Percentiles rank a stretch among this genome's conserved stretches.
phyloP scores from a whole-genome alignment of 345 rosid genomes.

The Euphorbia peplus region DNA sequence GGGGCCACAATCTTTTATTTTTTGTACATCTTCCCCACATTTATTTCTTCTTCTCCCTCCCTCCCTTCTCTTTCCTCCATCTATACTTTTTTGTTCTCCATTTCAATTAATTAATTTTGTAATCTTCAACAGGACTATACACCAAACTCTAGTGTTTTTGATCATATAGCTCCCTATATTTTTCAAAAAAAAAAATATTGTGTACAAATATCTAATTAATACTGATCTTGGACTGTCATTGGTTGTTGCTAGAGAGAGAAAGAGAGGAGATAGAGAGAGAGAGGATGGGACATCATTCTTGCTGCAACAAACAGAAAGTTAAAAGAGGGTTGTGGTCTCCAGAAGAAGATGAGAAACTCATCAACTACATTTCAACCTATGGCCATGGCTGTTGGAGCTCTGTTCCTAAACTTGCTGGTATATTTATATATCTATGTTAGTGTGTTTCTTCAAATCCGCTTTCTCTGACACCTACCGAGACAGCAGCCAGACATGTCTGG shows the following conservation, averaged over 20 bases:
- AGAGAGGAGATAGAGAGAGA: conserved; percentile 20
- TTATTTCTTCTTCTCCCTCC: conserved; percentile 21
- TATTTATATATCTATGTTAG: no score
- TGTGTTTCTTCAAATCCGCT: no score
- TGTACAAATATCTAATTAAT: no score
- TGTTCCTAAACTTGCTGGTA: conserved; percentile 92
- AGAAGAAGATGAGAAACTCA: conserved; percentile 96
- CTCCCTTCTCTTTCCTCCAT: not conserved
- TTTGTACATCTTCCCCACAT: conserved; percentile 33
- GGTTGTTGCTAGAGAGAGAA: conserved; percentile 5
- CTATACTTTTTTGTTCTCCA: not conserved
- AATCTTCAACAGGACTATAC: not conserved
- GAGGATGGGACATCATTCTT: conserved; percentile 92
- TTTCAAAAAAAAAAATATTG: no score
- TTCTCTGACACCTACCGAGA: not conserved
- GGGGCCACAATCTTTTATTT: no score
- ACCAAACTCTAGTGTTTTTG: not conserved
- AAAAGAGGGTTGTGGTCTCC: conserved; percentile 99
- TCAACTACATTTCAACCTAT: conserved; percentile 75
- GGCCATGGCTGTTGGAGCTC: conserved; percentile 99
- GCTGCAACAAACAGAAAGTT: conserved; percentile 98
- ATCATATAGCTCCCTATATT: no score
- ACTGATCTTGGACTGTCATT: conserved; percentile 31
- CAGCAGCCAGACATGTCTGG: not conserved
- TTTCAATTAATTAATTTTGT: conserved; percentile 7